phyloP scores from a whole-genome alignment of 1,284 basidiomycete species.

The Cerrena zonata region DNA sequence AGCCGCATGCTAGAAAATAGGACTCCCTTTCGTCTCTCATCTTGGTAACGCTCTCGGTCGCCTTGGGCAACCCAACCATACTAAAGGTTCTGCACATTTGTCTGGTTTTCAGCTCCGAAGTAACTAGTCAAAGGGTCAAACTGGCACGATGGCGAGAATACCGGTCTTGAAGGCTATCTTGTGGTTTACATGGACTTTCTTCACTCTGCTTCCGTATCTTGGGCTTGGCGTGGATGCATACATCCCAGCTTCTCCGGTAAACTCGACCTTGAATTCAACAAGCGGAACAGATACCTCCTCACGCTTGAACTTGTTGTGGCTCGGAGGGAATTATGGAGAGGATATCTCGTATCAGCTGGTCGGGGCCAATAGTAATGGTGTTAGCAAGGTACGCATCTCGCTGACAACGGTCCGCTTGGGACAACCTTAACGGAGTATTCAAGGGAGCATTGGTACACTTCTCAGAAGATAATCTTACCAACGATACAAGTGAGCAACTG shows the following conservation, averaged over 20 bases:
- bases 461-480: conserved; percentile 44
- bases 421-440: neutral
- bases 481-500: conserved; percentile 30
- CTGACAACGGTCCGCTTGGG: neutral
- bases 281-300: conserved; percentile 51
- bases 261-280: conserved; percentile 50
- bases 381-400: conserved; percentile 49
- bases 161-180: no score
- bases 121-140: no score
- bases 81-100: no score
- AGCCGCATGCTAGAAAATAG: no score
- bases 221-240: conserved; percentile 36
- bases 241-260: conserved; percentile 69
- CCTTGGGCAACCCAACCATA: no score
- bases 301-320: conserved; percentile 60
- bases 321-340: conserved; percentile 44
- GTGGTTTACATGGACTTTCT: no score
- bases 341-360: conserved; percentile 56
- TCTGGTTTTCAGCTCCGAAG: no score
- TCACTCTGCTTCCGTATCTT: neutral
- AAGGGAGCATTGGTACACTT: conserved; percentile 79
- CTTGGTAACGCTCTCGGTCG: no score
- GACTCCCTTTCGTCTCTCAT: no score
- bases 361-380: conserved; percentile 41
- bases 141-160: no score